Conservation (phyloP, 306 rosid species). For the Dicorynia guianensis region DNA sequence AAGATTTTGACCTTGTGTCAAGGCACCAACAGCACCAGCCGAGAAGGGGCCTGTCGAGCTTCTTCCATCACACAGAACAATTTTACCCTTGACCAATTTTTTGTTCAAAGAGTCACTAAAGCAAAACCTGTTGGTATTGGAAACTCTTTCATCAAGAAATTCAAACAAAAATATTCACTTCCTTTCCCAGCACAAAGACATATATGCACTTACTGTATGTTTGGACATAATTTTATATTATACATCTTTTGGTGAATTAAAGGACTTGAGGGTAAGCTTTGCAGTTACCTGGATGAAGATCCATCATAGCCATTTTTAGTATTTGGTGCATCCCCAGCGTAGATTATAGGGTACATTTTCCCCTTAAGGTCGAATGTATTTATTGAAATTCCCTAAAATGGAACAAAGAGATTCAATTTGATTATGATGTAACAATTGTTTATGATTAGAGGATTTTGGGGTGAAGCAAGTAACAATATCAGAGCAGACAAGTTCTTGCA, state of each 20-base stretch:
- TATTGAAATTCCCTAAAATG: constrained; percentile 33
- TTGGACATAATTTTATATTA: too few relatives aligned
- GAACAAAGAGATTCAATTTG: neutral
- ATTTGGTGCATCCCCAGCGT: constrained; percentile 40
- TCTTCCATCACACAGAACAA: constrained; percentile 44
- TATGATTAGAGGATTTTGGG: too few relatives aligned
- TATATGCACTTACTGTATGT: too few relatives aligned
- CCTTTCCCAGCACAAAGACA: too few relatives aligned
- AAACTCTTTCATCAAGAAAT: neutral
- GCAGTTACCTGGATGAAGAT: constrained; percentile 27
- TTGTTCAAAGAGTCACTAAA: neutral
- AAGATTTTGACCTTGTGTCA: neutral
- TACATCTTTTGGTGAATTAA: neutral
- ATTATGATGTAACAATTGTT: too few relatives aligned
- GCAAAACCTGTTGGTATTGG: neutral
- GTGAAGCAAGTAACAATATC: too few relatives aligned
- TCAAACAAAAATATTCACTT: neutral
- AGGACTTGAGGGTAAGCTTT: neutral
- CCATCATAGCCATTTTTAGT: neutral
- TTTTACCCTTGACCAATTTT: constrained; percentile 46
- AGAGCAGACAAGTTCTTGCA: neutral
- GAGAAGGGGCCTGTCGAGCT: neutral
- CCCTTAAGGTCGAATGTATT: constrained; percentile 35
- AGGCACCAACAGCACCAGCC: constrained; percentile 40
- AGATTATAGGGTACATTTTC: constrained; percentile 9